A percentile compares a stretch with the other conserved stretches of the same genome.
Conservation (phyloP, 1,284 basidiomycete species). For the Malassezia arunalokei region DNA sequence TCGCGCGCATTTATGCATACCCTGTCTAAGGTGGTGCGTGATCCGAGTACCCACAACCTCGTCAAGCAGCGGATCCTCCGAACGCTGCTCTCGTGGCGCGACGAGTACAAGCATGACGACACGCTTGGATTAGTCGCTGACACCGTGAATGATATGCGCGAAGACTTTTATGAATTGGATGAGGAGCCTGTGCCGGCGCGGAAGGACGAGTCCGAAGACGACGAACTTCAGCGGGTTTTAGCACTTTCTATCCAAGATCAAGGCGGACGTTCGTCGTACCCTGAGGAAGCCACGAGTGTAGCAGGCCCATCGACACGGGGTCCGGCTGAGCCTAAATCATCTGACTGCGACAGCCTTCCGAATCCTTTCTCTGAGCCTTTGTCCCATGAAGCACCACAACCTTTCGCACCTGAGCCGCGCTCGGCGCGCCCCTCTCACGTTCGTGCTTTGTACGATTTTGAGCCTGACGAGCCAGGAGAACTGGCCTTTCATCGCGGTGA, state of each 20-base stretch:
- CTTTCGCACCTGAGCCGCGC: constrained; percentile 10
- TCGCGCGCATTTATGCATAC: constrained; percentile 79
- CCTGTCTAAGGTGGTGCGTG: constrained; percentile 69
- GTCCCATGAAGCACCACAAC: background rate
- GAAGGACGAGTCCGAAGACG: constrained; percentile 35
- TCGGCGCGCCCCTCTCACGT: constrained; percentile 50
- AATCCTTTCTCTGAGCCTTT: background rate
- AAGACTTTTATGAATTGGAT: constrained; percentile 52
- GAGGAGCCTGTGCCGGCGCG: constrained; percentile 20
- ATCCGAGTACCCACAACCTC: constrained; percentile 81
- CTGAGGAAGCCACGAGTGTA: background rate
- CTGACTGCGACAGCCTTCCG: background rate
- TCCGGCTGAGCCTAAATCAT: background rate
- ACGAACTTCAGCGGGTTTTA: constrained; percentile 39
- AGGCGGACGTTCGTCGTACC: constrained; percentile 4
- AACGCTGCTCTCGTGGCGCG: constrained; percentile 71
- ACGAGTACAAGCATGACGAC: constrained; percentile 60
- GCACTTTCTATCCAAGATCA: constrained; percentile 40
- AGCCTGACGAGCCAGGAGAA: constrained; percentile 77
- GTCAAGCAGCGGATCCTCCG: constrained; percentile 65
- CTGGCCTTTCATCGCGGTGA: constrained; percentile 86
- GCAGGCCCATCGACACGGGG: background rate
- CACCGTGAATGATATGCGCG: constrained; percentile 67
- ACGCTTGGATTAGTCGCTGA: constrained; percentile 83
- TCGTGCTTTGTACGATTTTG: constrained; percentile 78